Percentiles rank a stretch among this genome's conserved stretches.
These are phyloP conservation scores for Telopea speciosissima DNA, from an alignment of 177 flowering plant species.

Conservation along the genomic window DNA sequence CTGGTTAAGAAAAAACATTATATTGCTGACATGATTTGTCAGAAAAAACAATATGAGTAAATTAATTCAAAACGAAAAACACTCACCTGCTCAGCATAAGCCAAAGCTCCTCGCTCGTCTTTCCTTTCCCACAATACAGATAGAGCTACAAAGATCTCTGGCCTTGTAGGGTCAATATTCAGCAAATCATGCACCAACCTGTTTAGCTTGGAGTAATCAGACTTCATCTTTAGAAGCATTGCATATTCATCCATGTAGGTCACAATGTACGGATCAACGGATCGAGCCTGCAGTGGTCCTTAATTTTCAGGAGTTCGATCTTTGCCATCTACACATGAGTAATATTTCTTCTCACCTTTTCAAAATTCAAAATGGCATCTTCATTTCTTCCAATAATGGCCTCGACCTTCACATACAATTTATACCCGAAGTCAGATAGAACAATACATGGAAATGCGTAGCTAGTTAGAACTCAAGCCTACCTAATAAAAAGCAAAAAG, in stretches of 20 bases:
- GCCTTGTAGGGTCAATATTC: constrained; percentile 68
- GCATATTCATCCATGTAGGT: constrained; percentile 99
- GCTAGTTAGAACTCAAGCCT: not conserved
- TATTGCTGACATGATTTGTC: not conserved
- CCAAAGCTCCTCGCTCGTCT: constrained; percentile 75
- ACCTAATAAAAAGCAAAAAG: not conserved
- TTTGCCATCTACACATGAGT: not conserved
- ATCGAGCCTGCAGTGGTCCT: constrained; percentile 59
- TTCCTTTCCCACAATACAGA: constrained; percentile 88
- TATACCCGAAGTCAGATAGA: not conserved
- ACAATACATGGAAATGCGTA: not conserved
- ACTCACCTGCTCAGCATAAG: constrained; percentile 87
- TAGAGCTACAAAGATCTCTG: constrained; percentile 88
- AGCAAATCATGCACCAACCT: constrained; percentile 85
- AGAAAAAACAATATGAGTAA: not conserved
- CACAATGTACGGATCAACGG: constrained; percentile 69
- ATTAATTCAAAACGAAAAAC: constrained; percentile 5
- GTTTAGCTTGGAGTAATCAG: constrained; percentile 70
- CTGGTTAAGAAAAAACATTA: constrained; percentile 33
- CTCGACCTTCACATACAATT: constrained; percentile 62
- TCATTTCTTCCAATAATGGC: constrained; percentile 82
- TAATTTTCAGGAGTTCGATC: constrained; percentile 10
- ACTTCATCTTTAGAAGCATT: constrained; percentile 81
- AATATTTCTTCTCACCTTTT: constrained; percentile 49
- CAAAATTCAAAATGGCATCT: constrained; percentile 88